Conservation (phyloP, 2,329 filamentous ascomycete species). For the Botryotinia convoluta region DNA sequence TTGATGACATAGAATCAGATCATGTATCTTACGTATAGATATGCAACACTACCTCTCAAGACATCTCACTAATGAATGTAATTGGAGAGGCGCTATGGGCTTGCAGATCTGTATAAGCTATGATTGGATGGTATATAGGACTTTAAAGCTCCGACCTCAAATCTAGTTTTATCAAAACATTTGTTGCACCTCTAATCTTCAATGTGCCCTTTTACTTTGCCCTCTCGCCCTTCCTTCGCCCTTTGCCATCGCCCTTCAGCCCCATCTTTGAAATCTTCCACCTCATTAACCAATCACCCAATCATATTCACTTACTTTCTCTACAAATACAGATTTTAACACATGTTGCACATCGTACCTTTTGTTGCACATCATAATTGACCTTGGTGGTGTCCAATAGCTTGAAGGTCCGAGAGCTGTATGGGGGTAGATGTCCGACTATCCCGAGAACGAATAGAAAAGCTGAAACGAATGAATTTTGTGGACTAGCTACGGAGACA, state of each 20-base stretch:
- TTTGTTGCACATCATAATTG: slow-evolving; percentile 15
- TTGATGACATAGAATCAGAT: background rate
- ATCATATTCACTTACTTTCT: background rate
- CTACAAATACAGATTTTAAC: background rate
- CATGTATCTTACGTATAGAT: background rate
- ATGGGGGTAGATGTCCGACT: background rate
- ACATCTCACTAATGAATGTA: background rate
- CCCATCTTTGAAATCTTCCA: background rate
- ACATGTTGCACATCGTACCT: slow-evolving; percentile 18
- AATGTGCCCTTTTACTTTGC: background rate
- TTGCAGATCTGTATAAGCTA: background rate
- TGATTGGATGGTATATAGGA: background rate
- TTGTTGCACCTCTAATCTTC: background rate
- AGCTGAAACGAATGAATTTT: background rate
- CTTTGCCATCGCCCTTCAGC: background rate
- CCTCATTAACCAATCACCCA: background rate
- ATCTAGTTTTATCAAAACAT: background rate
- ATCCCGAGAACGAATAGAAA: background rate
- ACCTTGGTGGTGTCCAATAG: background rate
- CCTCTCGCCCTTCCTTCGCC: background rate
- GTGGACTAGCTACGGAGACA: background rate
- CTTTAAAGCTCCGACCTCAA: background rate
- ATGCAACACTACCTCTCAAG: background rate
- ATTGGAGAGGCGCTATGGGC: background rate
- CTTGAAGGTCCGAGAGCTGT: background rate